A percentile compares a stretch with the other conserved stretches of the same genome.
Evolutionary conservation across 2,329 filamentous ascomycete genomes (phyloP).

Genomic region (Colletotrichum incanum): DNA sequence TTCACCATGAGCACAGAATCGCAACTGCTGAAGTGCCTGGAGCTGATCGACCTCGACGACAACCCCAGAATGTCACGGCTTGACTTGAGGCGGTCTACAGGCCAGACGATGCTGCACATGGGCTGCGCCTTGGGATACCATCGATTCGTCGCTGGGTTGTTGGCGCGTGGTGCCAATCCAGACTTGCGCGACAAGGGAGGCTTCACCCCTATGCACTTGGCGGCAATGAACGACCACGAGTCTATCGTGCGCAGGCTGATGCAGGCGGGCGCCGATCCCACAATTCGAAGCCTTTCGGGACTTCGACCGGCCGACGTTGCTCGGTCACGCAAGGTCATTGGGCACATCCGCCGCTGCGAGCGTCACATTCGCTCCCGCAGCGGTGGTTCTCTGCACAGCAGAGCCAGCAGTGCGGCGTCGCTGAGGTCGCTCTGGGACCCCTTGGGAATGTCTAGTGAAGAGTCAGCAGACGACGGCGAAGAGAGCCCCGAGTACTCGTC

Average conservation of each 20-base stretch:
- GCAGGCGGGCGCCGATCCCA: conserved; percentile 80
- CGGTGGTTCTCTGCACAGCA: conserved; percentile 71
- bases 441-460: conserved; percentile 59
- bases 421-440: conserved; percentile 78
- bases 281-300: conserved; percentile 78
- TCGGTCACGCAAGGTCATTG: conserved; percentile 74
- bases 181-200: conserved; percentile 84
- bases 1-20: conserved; percentile 68
- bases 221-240: conserved; percentile 81
- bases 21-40: conserved; percentile 80
- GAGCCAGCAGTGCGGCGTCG: conserved; percentile 77
- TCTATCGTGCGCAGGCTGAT: conserved; percentile 85
- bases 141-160: conserved; percentile 81
- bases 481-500: conserved; percentile 64
- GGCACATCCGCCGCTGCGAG: conserved; percentile 74
- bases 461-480: conserved; percentile 57
- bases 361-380: conserved; percentile 78
- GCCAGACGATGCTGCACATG: conserved; percentile 86
- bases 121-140: conserved; percentile 83
- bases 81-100: conserved; percentile 76
- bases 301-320: conserved; percentile 81
- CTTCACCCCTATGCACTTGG: conserved; percentile 87
- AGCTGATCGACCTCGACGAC: conserved; percentile 84
- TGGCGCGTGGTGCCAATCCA: conserved; percentile 84
- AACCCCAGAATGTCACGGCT: conserved; percentile 77